Base-by-base conservation (phyloP, 2,329 filamentous ascomycete species). In the Xylaria sp. region DNA sequence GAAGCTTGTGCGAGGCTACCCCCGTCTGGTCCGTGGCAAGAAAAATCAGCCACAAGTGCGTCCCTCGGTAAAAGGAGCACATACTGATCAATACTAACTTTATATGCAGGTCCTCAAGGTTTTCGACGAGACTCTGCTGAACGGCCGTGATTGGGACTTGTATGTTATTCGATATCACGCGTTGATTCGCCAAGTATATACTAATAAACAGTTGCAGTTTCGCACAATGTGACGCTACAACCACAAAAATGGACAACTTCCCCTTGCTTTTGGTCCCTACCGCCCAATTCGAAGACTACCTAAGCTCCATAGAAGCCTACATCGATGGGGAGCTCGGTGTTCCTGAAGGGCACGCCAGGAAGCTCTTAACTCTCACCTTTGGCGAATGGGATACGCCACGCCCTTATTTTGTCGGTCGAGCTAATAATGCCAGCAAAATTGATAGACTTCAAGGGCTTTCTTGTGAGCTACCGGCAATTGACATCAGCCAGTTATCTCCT, bases 121-220 rank as follows among this genome's bases (percentile, higher is more conserved):
- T 74, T 92, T 92, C 69, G 79, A 84, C 35, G 71, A 74, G 2
- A 83, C 78, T 28, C 79, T 92, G 52, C 80, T 90, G 66, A 85
- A 84, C 69, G 76, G 79, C 2, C 83, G 86, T 61, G 72, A 79
- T 11, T 97, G 93, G 93, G 88, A 94, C 65, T 78, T 96, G 91
- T 95, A 81, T 35, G 63, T 64, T 15, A 37, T 17, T 12, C 25
- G 35, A 56, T n/a, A 19, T 31, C 14, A 25, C 25, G 11, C 9
- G 15, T 7, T n/a, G 25, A 55, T 21, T 6, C 28, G 3, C 12
- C 17, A 17, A 59, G 19, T 7, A 55, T 17, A 47, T 31, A 12
- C 53, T 58, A 43, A 58, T 47, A 6, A 23, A 3, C 40, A 8
- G 25, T 35, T 46, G 9, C 23, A 69, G 67, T 14, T 69, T 66